Evolutionary conservation across 768 basidiomycete species (phyloP).

Genomic region (Daedaleopsis nitida): DNA sequence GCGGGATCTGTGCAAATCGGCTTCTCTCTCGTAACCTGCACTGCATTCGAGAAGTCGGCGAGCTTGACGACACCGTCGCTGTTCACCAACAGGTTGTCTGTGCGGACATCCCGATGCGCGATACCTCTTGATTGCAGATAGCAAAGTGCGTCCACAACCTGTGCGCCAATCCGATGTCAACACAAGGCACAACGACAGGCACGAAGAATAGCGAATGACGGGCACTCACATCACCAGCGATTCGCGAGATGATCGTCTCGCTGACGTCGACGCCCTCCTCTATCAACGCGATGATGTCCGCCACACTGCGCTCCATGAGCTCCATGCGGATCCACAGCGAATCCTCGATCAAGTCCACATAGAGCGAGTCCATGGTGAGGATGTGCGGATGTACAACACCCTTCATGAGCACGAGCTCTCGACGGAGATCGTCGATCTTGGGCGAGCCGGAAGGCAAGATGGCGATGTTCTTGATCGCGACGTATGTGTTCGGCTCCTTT

Average conservation of each 20-base stretch:
- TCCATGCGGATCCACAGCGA: constrained; percentile 88
- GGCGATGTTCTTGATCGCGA: constrained; percentile 77
- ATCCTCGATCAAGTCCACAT: constrained; percentile 58
- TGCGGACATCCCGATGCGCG: constrained; percentile 83
- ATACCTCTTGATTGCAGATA: constrained; percentile 67
- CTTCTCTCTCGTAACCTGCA: constrained; percentile 53
- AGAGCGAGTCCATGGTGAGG: constrained; percentile 67
- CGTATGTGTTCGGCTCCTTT: constrained; percentile 24
- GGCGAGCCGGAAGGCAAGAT: constrained; percentile 57
- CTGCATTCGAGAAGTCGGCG: constrained; percentile 80
- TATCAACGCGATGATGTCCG: constrained; percentile 72
- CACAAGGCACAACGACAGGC: neutral
- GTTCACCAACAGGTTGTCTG: constrained; percentile 80
- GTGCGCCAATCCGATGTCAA: neutral
- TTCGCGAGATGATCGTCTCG: constrained; percentile 72
- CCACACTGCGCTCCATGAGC: constrained; percentile 85
- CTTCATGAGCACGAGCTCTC: constrained; percentile 62
- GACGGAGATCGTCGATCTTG: constrained; percentile 64
- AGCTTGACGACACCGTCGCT: constrained; percentile 71
- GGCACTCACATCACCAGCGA: constrained; percentile 71
- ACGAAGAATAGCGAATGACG: no score
- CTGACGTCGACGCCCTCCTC: constrained; percentile 62
- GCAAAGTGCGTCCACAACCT: constrained; percentile 68
- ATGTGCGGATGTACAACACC: constrained; percentile 62
- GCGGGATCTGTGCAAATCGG: constrained; percentile 58